These are phyloP conservation scores for Auriscalpium microsporum DNA, from an alignment of 768 basidiomycete species.

Conservation along the genomic window DNA sequence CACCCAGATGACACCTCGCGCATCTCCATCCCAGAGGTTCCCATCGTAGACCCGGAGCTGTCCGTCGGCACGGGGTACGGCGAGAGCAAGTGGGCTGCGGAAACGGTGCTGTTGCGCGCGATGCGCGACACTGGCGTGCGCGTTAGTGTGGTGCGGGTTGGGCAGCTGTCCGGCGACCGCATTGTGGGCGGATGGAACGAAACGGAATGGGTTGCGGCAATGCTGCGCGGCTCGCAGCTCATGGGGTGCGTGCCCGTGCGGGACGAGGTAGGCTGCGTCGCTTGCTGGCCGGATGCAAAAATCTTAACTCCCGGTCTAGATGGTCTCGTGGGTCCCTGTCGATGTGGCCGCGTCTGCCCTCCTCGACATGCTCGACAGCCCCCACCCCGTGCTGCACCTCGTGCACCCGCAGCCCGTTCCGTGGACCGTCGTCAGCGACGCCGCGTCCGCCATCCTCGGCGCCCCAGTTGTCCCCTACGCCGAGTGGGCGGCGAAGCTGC, in stretches of 20 bases:
- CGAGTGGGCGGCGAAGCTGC: slow-evolving; percentile 28
- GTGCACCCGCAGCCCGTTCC: slow-evolving; percentile 29
- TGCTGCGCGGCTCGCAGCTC: slow-evolving; percentile 22
- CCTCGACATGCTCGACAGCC: slow-evolving; percentile 18
- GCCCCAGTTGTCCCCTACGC: slow-evolving; percentile 26
- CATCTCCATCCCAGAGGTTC: slow-evolving; percentile 26
- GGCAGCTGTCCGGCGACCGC: slow-evolving; percentile 35
- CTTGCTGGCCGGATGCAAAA: not conserved
- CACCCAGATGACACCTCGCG: slow-evolving; percentile 16
- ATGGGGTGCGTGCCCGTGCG: slow-evolving; percentile 23
- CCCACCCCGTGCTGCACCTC: slow-evolving; percentile 26
- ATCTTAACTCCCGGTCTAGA: slow-evolving; percentile 14
- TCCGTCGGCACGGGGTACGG: slow-evolving; percentile 36
- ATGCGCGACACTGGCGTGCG: slow-evolving; percentile 27
- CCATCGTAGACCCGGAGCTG: slow-evolving; percentile 22
- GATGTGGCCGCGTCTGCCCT: slow-evolving; percentile 29
- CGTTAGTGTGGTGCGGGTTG: slow-evolving; percentile 33
- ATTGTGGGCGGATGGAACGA: slow-evolving; percentile 35
- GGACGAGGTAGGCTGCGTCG: slow-evolving; percentile 21
- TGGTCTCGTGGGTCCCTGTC: slow-evolving; percentile 35
- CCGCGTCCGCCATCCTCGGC: slow-evolving; percentile 14
- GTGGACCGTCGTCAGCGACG: slow-evolving; percentile 25
- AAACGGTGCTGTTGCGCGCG: slow-evolving; percentile 30
- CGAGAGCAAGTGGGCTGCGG: slow-evolving; percentile 37
- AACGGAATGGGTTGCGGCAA: slow-evolving; percentile 39